Percentiles rank a stretch among this genome's conserved stretches.
Evolutionary conservation across 345 rosid species (phyloP).

Genomic region (Rhizophora mangle): DNA sequence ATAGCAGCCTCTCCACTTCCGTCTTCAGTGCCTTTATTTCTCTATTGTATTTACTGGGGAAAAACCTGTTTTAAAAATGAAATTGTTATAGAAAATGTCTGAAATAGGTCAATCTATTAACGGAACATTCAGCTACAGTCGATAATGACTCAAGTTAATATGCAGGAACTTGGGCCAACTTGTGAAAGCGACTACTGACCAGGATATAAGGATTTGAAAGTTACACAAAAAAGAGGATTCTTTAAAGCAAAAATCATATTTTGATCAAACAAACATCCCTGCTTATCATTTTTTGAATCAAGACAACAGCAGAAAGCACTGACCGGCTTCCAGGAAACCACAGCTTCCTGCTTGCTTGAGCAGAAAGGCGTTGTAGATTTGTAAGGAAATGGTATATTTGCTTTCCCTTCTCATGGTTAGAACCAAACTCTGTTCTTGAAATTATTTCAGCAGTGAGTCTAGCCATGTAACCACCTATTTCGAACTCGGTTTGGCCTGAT

Average conservation of each 20-base stretch:
- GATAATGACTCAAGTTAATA: not conserved
- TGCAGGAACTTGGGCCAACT: constrained; percentile 3
- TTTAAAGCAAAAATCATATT: no score
- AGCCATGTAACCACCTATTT: constrained; percentile 74
- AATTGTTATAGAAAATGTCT: not conserved
- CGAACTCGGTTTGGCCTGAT: constrained; percentile 62
- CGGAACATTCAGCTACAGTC: not conserved
- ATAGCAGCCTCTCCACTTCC: constrained; percentile 72
- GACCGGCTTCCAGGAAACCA: constrained; percentile 95
- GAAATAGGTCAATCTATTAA: not conserved
- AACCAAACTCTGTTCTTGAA: constrained; percentile 77
- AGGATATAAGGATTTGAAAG: no score
- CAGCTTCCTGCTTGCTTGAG: constrained; percentile 76
- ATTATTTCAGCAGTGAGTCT: constrained; percentile 80
- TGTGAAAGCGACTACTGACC: constrained; percentile 3
- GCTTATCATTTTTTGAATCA: not conserved
- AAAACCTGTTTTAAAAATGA: constrained; percentile 45
- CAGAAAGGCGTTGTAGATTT: constrained; percentile 59
- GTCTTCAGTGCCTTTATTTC: constrained; percentile 71
- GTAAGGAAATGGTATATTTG: constrained; percentile 65
- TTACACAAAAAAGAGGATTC: no score
- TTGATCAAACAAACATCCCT: not conserved
- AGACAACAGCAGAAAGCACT: not conserved
- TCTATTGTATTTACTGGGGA: constrained; percentile 84
- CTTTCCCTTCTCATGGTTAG: constrained; percentile 76